Percentiles rank a stretch among this genome's conserved stretches.
phyloP scores from a whole-genome alignment of 2,329 filamentous ascomycete genomes.

The Curvularia hawaiiensis region DNA sequence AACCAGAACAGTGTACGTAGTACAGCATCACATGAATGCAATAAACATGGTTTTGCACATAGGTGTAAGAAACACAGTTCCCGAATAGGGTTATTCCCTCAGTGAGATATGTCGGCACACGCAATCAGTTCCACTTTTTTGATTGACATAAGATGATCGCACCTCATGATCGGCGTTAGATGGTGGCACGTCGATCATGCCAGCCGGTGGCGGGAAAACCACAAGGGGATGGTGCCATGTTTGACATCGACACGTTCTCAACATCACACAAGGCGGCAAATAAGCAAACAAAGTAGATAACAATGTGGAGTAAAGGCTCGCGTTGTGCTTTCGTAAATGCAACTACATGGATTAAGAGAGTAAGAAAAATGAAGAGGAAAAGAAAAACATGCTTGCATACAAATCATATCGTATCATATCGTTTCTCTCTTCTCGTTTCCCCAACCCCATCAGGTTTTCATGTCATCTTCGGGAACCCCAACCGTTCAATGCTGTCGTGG shows the following conservation, averaged over 20 bases:
- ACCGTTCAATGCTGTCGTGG: constrained; percentile 21
- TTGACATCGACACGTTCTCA: not conserved
- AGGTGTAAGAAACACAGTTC: not conserved
- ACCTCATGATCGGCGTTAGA: not conserved
- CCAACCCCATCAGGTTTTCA: not conserved
- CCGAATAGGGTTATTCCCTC: not conserved
- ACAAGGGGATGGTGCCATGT: not conserved
- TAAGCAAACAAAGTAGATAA: not conserved
- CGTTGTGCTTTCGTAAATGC: not conserved
- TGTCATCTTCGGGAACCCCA: not conserved
- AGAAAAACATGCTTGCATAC: not conserved
- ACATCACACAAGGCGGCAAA: not conserved
- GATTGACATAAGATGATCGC: not conserved
- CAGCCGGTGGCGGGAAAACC: not conserved
- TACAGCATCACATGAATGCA: constrained; percentile 5
- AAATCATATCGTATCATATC: not conserved
- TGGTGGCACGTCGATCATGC: not conserved
- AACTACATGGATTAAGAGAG: not conserved
- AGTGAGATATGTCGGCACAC: not conserved
- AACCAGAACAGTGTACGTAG: not conserved
- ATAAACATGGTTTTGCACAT: not conserved
- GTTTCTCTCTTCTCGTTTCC: not conserved
- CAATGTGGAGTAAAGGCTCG: not conserved
- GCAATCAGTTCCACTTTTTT: constrained; percentile 1
- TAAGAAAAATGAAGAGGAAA: not conserved